A percentile compares a stretch with the other conserved stretches of the same genome.
Evolutionary conservation across 148 eudicot genomes (phyloP).

Genomic region (Drosera capensis): DNA sequence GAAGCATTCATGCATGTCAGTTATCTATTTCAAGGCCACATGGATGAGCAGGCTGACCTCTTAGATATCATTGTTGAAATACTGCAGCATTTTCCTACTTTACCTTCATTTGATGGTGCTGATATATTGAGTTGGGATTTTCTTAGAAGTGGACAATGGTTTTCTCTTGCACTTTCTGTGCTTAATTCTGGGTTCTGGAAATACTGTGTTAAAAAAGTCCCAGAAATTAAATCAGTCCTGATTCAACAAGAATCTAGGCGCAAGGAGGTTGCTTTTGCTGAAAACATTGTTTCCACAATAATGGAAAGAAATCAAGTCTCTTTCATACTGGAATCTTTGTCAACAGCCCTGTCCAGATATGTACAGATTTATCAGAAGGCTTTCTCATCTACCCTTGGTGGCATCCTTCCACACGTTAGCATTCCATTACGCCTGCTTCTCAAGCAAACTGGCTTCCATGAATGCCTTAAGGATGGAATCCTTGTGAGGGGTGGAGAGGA

Average conservation of each 20-base stretch:
- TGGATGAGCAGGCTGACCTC: constrained; percentile 19
- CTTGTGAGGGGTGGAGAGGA: constrained; percentile 27
- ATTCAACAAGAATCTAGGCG: constrained; percentile 32
- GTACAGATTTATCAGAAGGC: constrained; percentile 45
- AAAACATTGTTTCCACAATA: constrained; percentile 26
- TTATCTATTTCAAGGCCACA: constrained; percentile 34
- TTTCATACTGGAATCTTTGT: constrained; percentile 28
- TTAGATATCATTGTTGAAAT: constrained; percentile 25
- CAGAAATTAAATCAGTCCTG: constrained; percentile 15
- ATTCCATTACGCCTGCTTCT: constrained; percentile 48
- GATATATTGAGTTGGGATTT: constrained; percentile 62
- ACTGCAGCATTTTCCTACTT: constrained; percentile 39
- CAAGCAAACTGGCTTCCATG: constrained; percentile 54
- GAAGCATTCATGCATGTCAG: constrained; percentile 43
- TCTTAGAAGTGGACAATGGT: constrained; percentile 60
- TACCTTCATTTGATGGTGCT: constrained; percentile 22
- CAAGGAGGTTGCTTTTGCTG: constrained; percentile 35
- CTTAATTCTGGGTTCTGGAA: constrained; percentile 35
- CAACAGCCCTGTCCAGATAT: constrained; percentile 47
- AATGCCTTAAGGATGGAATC: constrained; percentile 39
- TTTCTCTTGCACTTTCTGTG: constrained; percentile 54
- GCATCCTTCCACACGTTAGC: constrained; percentile 16
- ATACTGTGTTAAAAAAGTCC: constrained; percentile 24
- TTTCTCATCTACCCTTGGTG: constrained; percentile 32
- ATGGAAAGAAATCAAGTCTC: constrained; percentile 32